Evolutionary conservation across 1,284 basidiomycete species (phyloP).

Genomic region (Irpex rosettiformis): DNA sequence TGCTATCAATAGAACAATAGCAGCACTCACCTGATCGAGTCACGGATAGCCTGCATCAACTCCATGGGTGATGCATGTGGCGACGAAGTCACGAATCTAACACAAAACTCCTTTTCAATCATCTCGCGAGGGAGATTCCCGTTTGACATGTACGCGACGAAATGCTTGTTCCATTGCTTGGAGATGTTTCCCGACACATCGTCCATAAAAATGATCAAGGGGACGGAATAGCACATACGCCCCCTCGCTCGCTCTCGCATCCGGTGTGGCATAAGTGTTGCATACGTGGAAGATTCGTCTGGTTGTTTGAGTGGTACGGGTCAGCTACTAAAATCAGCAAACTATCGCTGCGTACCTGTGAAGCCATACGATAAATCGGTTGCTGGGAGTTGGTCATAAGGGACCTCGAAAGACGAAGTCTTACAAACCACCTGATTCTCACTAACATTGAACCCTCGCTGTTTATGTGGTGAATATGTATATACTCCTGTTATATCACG

Average conservation of each 20-base stretch:
- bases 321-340: background rate
- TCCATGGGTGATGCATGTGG: constrained; percentile 29
- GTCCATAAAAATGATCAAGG: constrained; percentile 29
- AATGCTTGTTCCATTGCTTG: constrained; percentile 31
- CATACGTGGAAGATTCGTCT: constrained; percentile 11
- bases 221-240: constrained; percentile 20
- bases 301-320: background rate
- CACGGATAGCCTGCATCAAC: constrained; percentile 22
- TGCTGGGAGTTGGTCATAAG: background rate
- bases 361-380: background rate
- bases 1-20: background rate
- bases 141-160: constrained; percentile 27
- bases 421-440: background rate
- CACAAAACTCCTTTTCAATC: constrained; percentile 26
- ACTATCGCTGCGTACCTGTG: background rate
- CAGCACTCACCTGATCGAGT: constrained; percentile 23
- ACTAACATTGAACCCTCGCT: background rate
- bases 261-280: constrained; percentile 21
- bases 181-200: constrained; percentile 31
- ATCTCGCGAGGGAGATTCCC: constrained; percentile 20
- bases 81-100: constrained; percentile 27
- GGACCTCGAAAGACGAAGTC: background rate
- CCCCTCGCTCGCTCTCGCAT: constrained; percentile 16
- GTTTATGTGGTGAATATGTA: background rate
- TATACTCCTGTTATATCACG: background rate